These are phyloP conservation scores for Cordia subcordata DNA, from an alignment of 257 asterid genomes.

Conservation along the genomic window DNA sequence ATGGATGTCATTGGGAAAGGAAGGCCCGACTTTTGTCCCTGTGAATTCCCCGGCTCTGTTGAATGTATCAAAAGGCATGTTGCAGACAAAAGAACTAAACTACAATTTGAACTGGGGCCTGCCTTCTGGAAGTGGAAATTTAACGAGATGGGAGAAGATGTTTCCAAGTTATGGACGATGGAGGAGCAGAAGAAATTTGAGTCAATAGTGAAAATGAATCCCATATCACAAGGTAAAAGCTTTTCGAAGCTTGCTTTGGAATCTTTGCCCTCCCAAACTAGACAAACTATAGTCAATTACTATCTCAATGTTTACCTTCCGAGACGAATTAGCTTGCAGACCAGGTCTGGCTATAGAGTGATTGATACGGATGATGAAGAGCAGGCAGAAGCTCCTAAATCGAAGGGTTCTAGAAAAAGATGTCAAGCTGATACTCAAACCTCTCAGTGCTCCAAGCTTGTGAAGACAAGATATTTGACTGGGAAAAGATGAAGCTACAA, in stretches of 20 bases:
- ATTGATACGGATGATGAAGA: conserved; percentile 18
- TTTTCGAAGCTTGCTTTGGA: conserved; percentile 19
- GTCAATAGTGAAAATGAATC: conserved; percentile 10
- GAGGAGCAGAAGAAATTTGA: conserved; percentile 17
- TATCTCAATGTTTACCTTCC: conserved; percentile 16
- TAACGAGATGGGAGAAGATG: conserved; percentile 25
- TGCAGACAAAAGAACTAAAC: conserved; percentile 9
- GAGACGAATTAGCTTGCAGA: conserved; percentile 4
- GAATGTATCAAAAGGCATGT: conserved; percentile 23
- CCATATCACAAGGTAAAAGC: not conserved
- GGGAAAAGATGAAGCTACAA: conserved; percentile 12
- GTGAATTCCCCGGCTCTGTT: conserved; percentile 14
- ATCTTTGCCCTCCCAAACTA: conserved; percentile 14
- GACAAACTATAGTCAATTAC: conserved; percentile 16
- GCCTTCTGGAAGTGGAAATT: conserved; percentile 24
- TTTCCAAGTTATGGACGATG: conserved; percentile 14
- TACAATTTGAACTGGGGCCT: conserved; percentile 19
- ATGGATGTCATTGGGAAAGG: conserved; percentile 18
- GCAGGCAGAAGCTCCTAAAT: not conserved
- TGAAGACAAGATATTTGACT: conserved; percentile 5
- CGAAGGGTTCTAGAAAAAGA: conserved; percentile 10
- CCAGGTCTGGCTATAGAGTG: not conserved
- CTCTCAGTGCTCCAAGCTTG: not conserved
- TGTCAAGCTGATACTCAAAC: not conserved
- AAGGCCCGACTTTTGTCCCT: conserved; percentile 8